These are phyloP conservation scores for Mycena crocata DNA, from an alignment of 768 basidiomycete species.

Conservation along the genomic window DNA sequence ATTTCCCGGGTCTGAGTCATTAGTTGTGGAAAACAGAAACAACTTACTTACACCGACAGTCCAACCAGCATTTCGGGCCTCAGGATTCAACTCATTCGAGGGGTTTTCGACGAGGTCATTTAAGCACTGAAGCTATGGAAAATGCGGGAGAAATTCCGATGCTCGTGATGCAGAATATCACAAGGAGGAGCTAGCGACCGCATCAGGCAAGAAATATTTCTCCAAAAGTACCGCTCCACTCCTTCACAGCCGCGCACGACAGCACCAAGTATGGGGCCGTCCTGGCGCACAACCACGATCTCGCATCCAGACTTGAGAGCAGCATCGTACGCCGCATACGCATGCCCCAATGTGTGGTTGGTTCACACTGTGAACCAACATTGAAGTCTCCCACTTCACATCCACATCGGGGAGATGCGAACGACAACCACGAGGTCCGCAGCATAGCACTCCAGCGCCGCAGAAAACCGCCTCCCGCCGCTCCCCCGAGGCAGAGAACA, in stretches of 20 bases:
- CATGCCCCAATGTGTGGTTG: not conserved
- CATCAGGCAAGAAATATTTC: too few relatives aligned
- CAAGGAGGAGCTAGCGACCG: too few relatives aligned
- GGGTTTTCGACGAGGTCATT: too few relatives aligned
- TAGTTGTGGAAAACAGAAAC: too few relatives aligned
- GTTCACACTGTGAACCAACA: too few relatives aligned
- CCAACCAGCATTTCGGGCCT: too few relatives aligned
- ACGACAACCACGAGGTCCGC: not conserved
- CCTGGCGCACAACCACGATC: not conserved
- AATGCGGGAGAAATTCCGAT: too few relatives aligned
- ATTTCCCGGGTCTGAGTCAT: too few relatives aligned
- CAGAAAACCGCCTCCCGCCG: constrained; percentile 31
- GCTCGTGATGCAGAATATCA: too few relatives aligned
- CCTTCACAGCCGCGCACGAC: not conserved
- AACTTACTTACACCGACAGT: too few relatives aligned
- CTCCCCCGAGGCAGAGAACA: constrained; percentile 39
- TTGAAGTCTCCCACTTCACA: not conserved
- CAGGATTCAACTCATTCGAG: too few relatives aligned
- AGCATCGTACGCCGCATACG: not conserved
- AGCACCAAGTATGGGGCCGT: not conserved
- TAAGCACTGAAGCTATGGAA: too few relatives aligned
- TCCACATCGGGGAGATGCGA: not conserved
- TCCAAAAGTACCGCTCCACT: not conserved
- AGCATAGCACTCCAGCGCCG: constrained; percentile 34
- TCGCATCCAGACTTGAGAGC: not conserved